Base-by-base conservation (phyloP, 257 asterid genomes). In the Linaria vulgaris region DNA sequence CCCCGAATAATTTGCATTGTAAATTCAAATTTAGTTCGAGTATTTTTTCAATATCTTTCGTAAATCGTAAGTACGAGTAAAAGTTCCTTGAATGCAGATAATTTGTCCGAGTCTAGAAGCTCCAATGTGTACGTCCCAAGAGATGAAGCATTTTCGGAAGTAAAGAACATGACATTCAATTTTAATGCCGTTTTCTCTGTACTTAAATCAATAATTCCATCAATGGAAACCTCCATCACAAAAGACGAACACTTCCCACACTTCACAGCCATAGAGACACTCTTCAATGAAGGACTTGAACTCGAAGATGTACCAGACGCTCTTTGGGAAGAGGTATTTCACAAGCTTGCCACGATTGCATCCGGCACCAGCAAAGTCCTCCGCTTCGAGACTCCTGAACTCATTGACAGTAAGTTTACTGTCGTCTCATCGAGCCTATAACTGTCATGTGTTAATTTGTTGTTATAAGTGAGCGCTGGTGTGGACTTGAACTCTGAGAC, bases 111-210 rank as follows among this genome's bases (percentile, higher is more conserved):
- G 61, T 51, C 76, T 4, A 78, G 77, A 64, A 23, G 65, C 22
- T 0, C 3, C 3, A n/a, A 14, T 17, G 48, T 57, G 0, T 82
- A 82, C 13, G 79, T 82, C 21, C 87, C 87, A 23, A 76, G 82
- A 49, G 87, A 78, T 49, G 84, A 82, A 63, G 72, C 72, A 3
- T 78, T 82, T 38, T 52, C 82, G 1, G 77, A 74, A 61, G 77
- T 73, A 19, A 82, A 82, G 68, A 10, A 15, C 10, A 13, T 7
- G 53, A 23, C 80, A 38, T 76, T 81, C 72, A 4, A 45, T 1
- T 73, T 65, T 16, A 77, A 66, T 24, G 63, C 83, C 8, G 0
- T 78, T 1, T 67, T 43, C 38, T 61, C 74, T 0, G 78, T 68
- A 39, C 12, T 78, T 1, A 77, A 73, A 0, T 63, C 66, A 0